Base-by-base conservation (phyloP, 73 alveolate species). In the Paraurostyla sp. region DNA sequence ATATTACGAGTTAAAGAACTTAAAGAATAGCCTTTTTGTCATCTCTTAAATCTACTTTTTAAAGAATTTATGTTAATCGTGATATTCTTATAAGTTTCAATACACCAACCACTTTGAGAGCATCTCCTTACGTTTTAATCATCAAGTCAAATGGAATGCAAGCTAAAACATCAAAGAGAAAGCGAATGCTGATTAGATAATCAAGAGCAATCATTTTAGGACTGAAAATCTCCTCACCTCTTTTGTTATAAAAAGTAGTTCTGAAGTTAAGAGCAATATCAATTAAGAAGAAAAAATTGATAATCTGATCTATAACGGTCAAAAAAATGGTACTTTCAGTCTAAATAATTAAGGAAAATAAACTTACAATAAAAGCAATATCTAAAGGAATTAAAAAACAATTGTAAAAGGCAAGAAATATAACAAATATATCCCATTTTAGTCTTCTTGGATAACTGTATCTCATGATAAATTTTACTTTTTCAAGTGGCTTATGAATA, bases 221-320 rank as follows among this genome's bases (percentile, higher is more conserved):
- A 15, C 40, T 43, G 6, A 27, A 27, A 35, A 80, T 50, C 63
- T 84, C 96, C 20, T 80, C 95, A 4, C 94, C 93, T 27, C 73
- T 60, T 29, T 46, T 48, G n/a, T 46, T 32, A 18, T 85, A 27
- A 59, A 43, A 83, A 20, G 96, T 85, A 9, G 97, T 93, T 43
- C 96, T 41, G 84, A 93, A 93, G 42, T 40, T 90, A 23, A 93
- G 30, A 6, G 91, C 0, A 33, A 93, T 91, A 59, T 93, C 97
- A 0, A 76, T 30, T 11, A 90, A 7, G 92, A 90, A 93, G 11
- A 93, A n/a, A 16, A 65, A 42, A 49, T 85, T 89, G 29, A 89
- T 92, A 41, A 89, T n/a, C 56, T 48, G 45, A 57, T 92, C 76
- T 33, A 92, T 38, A 1, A 83, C 56, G 23, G 65, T 60, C 62